These are phyloP conservation scores for Citrullus colocynthis DNA, from an alignment of 306 rosid species.

Conservation along the genomic window DNA sequence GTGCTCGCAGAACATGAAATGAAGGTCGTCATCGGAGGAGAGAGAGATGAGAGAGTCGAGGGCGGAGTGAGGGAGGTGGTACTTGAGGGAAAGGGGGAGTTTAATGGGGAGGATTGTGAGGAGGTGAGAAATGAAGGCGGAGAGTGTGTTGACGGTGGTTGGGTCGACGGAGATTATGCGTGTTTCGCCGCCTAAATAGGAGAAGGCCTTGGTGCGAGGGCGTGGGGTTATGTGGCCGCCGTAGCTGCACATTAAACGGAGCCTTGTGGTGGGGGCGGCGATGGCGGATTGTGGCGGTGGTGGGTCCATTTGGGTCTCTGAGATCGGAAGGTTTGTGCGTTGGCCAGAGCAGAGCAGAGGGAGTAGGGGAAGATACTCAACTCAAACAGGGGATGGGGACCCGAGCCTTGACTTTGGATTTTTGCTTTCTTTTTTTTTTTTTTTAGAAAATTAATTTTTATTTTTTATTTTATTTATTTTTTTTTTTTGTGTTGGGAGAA, in stretches of 20 bases:
- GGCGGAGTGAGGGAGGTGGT: constrained; percentile 40
- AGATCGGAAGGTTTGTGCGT: background rate
- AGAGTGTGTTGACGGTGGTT: constrained; percentile 14
- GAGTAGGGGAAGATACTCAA: background rate
- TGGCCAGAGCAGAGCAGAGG: background rate
- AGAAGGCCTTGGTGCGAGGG: constrained; percentile 25
- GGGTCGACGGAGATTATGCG: constrained; percentile 35
- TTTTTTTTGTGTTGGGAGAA: background rate
- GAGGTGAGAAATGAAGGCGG: constrained; percentile 29
- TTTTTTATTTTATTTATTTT: too few species aligned
- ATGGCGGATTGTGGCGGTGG: background rate
- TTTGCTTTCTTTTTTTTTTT: background rate
- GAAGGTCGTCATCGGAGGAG: constrained; percentile 31
- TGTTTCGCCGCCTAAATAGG: constrained; percentile 52
- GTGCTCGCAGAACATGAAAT: constrained; percentile 26
- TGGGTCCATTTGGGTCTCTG: constrained; percentile 19
- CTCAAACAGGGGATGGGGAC: background rate
- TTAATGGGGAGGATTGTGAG: constrained; percentile 21
- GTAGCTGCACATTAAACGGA: constrained; percentile 59
- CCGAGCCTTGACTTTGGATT: background rate
- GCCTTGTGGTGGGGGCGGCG: constrained; percentile 9
- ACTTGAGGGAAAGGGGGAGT: constrained; percentile 31
- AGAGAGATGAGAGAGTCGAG: constrained; percentile 40
- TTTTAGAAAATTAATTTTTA: background rate
- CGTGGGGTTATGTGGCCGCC: constrained; percentile 42